Evolutionary conservation across 345 rosid genomes (phyloP), one percentile per base, ranked within the genome.

Genomic region (Salix udensis): DNA sequence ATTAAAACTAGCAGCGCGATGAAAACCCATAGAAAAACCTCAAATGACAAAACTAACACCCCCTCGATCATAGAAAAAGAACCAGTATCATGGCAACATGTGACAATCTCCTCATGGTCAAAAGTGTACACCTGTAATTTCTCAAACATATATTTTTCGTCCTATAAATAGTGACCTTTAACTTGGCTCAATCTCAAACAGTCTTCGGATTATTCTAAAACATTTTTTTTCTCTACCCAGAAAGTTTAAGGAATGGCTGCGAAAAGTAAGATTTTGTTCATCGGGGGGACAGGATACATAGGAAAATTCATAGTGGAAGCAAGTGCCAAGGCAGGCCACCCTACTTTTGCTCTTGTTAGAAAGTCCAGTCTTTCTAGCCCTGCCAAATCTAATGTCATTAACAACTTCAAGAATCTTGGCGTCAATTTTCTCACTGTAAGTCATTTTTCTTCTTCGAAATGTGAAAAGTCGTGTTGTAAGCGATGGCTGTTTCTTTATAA

Each of bases 241-340:
- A 1, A 65, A 66, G 64, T 46, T 46, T 46, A 46, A 46, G 50
- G 16, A 13, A 46, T 46, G 50, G 50, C 50, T 4, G 50, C 5
- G 50, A 46, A 46, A 46, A 75, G 79, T 72, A 80, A 75, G 78
- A 74, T 74, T 64, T 67, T 79, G 75, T 2, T 79, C 39, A 70
- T 79, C 65, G 82, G 79, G 39, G 79, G 76, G 5, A 75, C 82
- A 12, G 82, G 82, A 0, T 80, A 70, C 72, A 71, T 64, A 7
- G 80, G 80, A 5, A 77, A 71, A 21, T 50, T 28, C 58, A 64
- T 65, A 14, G 55, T 39, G 48, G 73, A 71, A 65, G 76, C 79
- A 3, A 80, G 82, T 19, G 82, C 61, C 2, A 75, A 75, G 26
- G 66, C 76, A 13, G 79, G 76, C 28, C 82, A 75, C 61, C 79